Evolutionary conservation across 1,284 basidiomycete genomes (phyloP).

Genomic region (Leccinum ambiguum): DNA sequence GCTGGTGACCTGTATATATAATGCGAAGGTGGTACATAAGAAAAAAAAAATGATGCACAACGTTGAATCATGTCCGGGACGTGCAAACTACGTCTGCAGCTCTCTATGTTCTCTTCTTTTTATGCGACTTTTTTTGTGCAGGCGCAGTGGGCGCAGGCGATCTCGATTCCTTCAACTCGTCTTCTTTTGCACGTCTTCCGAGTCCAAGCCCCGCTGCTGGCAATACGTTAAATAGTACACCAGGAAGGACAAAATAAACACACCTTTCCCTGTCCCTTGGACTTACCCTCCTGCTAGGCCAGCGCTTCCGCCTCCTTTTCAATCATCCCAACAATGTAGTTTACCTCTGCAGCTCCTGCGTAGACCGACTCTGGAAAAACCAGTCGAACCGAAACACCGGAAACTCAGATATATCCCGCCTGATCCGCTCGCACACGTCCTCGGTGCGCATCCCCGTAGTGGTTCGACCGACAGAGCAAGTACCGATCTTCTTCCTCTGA

Average conservation of each 20-base stretch:
- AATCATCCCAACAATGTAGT: constrained; percentile 90
- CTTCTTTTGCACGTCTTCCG: constrained; percentile 54
- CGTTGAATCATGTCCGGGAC: not conserved
- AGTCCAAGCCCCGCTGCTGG: constrained; percentile 65
- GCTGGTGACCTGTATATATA: no score
- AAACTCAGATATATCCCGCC: constrained; percentile 94
- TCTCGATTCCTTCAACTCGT: constrained; percentile 52
- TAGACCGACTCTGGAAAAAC: constrained; percentile 97
- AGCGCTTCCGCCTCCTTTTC: constrained; percentile 83
- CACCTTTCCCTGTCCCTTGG: constrained; percentile 65
- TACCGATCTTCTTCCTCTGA: constrained; percentile 97
- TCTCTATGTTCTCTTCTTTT: constrained; percentile 51
- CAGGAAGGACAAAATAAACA: constrained; percentile 19
- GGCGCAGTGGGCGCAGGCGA: constrained; percentile 51
- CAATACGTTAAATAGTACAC: not conserved
- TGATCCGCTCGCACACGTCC: constrained; percentile 95
- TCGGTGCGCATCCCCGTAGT: constrained; percentile 91
- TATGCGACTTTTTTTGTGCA: constrained; percentile 48
- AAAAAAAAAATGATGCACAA: no score
- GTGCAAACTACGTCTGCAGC: not conserved
- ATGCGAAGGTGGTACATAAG: no score
- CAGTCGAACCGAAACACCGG: constrained; percentile 98
- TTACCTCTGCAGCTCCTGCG: constrained; percentile 89
- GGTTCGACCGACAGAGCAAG: constrained; percentile 85
- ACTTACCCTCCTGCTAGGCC: constrained; percentile 65